phyloP scores from a whole-genome alignment of 208 protist species.

The Polymyxa betae region DNA sequence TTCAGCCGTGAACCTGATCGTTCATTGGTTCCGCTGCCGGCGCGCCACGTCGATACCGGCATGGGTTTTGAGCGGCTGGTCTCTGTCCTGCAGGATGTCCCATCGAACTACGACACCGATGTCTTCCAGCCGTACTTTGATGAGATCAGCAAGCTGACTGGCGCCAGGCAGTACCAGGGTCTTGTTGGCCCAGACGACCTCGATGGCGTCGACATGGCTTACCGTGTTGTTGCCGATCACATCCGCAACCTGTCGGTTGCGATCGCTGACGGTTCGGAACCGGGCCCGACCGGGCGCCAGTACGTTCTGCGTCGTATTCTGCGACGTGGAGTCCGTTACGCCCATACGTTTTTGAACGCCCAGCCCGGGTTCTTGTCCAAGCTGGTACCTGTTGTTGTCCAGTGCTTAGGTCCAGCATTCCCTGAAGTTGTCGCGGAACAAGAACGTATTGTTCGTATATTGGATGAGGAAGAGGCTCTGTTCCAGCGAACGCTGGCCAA shows the following conservation, averaged over 20 bases:
- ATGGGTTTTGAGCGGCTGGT: conserved; percentile 97
- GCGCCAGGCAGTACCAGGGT: conserved; percentile 3
- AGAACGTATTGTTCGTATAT: conserved; percentile 82
- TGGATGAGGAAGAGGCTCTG: conserved; percentile 90
- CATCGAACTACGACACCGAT: conserved; percentile 99
- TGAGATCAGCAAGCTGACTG: conserved; percentile 88
- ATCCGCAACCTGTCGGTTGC: conserved; percentile 96
- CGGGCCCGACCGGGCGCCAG: conserved; percentile 82
- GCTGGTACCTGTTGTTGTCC: conserved; percentile 86
- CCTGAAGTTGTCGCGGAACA: conserved; percentile 83
- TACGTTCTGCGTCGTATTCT: conserved; percentile 97
- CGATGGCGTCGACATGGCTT: conserved; percentile 65
- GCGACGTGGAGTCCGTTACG: conserved; percentile 93
- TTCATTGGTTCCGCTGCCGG: conserved; percentile 64
- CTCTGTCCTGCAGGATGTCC: conserved; percentile 92
- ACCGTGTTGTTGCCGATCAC: conserved; percentile 96
- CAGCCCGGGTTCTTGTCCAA: conserved; percentile 88
- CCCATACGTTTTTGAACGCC: conserved; percentile 88
- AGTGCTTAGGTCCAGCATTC: conserved; percentile 83
- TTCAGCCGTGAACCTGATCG: conserved; percentile 90
- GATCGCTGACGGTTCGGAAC: conserved; percentile 92
- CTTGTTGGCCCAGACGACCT: conserved; percentile 59
- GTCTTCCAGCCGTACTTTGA: conserved; percentile 94
- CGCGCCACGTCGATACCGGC: conserved; percentile 90
- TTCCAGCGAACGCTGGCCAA: conserved; percentile 92